phyloP scores from a whole-genome alignment of 2,329 filamentous ascomycete species.

The Huntiella decipiens region DNA sequence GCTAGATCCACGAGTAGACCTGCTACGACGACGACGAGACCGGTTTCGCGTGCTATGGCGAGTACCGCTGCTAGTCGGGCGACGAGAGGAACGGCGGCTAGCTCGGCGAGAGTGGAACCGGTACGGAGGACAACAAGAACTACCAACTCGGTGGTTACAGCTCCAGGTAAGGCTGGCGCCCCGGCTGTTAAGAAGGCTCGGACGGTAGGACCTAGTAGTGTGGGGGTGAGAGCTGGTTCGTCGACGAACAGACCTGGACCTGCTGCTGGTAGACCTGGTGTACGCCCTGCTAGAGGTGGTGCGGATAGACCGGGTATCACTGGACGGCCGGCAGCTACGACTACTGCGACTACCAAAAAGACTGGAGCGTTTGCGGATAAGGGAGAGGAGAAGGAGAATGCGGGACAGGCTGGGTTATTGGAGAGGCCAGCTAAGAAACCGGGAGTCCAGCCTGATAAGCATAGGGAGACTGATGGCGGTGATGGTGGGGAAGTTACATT shows the following conservation, averaged over 20 bases:
- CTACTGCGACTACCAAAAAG: neutral
- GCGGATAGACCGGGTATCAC: neutral
- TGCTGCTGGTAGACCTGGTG: no score
- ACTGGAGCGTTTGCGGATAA: conserved; percentile 34
- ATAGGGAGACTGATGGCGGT: conserved; percentile 27
- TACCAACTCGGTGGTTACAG: neutral
- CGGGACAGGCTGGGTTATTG: conserved; percentile 21
- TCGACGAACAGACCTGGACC: no score
- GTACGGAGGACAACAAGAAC: conserved; percentile 10
- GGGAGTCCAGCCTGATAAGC: conserved; percentile 36
- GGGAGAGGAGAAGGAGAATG: conserved; percentile 43
- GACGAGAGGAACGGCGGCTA: neutral
- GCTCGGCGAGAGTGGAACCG: neutral
- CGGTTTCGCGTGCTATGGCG: conserved; percentile 17
- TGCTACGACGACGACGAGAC: conserved; percentile 16
- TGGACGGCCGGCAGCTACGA: neutral
- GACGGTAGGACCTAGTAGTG: conserved; percentile 16
- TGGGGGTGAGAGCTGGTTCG: no score
- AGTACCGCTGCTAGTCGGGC: conserved; percentile 13
- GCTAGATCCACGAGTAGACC: neutral
- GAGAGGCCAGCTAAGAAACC: conserved; percentile 28
- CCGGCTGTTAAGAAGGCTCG: conserved; percentile 23
- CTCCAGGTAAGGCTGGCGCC: conserved; percentile 12
- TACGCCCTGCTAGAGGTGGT: neutral
- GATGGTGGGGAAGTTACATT: conserved; percentile 23